Evolutionary conservation across 768 basidiomycete species (phyloP).

Genomic region (Boletus edulis): DNA sequence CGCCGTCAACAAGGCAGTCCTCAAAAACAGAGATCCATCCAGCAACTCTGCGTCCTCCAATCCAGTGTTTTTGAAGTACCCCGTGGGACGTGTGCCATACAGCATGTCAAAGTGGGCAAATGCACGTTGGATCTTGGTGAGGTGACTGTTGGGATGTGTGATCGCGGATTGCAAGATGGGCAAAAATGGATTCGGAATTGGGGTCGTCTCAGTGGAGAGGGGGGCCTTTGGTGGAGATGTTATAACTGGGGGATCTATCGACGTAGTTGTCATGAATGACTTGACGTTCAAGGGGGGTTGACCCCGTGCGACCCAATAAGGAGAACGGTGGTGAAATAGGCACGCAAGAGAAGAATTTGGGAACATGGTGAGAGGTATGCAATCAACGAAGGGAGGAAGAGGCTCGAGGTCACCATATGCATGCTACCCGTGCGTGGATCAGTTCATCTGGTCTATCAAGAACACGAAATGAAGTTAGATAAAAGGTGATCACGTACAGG

Average conservation of each 20-base stretch:
- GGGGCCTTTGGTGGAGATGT: too few relatives aligned
- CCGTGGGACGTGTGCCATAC: constrained; percentile 24
- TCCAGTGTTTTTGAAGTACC: constrained; percentile 27
- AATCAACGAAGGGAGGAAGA: constrained; percentile 26
- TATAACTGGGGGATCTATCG: constrained; percentile 13
- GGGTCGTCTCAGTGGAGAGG: constrained; percentile 5
- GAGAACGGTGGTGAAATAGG: constrained; percentile 25
- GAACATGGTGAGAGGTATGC: constrained; percentile 8
- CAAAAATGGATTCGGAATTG: constrained; percentile 37
- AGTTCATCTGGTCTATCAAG: background rate
- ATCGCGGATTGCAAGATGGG: constrained; percentile 37
- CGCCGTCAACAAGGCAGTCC: too few relatives aligned
- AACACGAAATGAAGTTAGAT: background rate
- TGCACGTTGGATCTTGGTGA: constrained; percentile 9
- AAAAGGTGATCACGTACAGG: constrained; percentile 34
- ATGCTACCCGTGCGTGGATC: constrained; percentile 12
- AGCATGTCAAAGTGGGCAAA: constrained; percentile 32
- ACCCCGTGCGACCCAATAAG: constrained; percentile 30
- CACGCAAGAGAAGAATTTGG: constrained; percentile 27
- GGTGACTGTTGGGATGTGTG: constrained; percentile 33
- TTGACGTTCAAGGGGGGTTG: constrained; percentile 29
- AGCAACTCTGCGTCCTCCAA: constrained; percentile 30
- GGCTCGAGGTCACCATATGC: constrained; percentile 28
- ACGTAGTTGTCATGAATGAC: constrained; percentile 27
- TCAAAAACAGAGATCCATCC: constrained; percentile 28